Percentiles rank a stretch among this genome's conserved stretches.
phyloP scores from a whole-genome alignment of 768 basidiomycete genomes.

The Imleria badia region DNA sequence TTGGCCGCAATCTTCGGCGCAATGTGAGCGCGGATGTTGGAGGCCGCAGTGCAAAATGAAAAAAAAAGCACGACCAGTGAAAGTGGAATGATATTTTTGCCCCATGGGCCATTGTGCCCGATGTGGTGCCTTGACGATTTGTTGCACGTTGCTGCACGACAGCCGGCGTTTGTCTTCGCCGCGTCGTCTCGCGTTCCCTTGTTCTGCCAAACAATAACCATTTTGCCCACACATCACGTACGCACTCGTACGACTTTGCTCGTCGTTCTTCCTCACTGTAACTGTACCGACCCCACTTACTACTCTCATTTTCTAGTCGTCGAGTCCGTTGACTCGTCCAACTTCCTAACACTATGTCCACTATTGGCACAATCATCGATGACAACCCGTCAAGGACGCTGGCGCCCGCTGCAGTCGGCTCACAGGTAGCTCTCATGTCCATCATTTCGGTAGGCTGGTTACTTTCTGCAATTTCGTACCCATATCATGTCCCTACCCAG shows the following conservation, averaged over 20 bases:
- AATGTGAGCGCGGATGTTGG: no score
- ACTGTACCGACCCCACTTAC: conserved; percentile 17
- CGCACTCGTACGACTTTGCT: not conserved
- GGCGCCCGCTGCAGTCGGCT: conserved; percentile 76
- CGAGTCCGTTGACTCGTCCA: conserved; percentile 20
- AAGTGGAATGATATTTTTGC: no score
- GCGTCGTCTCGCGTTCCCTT: no score
- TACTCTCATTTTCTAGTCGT: conserved; percentile 19
- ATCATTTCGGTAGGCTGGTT: conserved; percentile 59
- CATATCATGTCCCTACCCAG: conserved; percentile 35
- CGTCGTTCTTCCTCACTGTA: not conserved
- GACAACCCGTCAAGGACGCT: conserved; percentile 53
- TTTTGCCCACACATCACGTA: not conserved
- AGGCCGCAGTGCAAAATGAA: no score
- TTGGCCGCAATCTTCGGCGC: no score
- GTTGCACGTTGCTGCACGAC: no score
- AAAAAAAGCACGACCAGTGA: no score
- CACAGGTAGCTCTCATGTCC: conserved; percentile 75
- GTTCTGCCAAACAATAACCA: not conserved
- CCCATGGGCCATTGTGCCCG: no score
- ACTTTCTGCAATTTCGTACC: not conserved
- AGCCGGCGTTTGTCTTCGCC: no score
- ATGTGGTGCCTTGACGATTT: no score
- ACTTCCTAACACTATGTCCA: conserved; percentile 28
- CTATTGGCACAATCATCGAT: conserved; percentile 34